phyloP scores from a whole-genome alignment of 2,329 filamentous ascomycete genomes.

The Chaetomium olivaceum region DNA sequence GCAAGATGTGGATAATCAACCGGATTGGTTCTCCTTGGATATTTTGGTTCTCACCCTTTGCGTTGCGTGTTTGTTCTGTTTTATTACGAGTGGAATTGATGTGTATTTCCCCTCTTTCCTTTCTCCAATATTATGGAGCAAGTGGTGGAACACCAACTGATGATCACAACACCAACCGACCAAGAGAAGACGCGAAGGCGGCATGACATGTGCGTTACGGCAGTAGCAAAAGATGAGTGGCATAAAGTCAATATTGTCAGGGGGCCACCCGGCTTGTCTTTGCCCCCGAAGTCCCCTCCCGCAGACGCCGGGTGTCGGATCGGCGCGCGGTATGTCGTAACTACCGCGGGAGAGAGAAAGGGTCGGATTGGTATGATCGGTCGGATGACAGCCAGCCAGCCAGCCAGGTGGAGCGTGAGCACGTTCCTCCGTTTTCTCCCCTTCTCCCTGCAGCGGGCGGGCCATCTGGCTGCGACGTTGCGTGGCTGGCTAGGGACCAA shows the following conservation, averaged over 20 bases:
- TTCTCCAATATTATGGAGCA: not conserved
- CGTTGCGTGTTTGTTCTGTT: not conserved
- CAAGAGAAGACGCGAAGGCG: not conserved
- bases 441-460: too few relatives aligned
- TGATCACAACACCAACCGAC: not conserved
- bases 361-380: not conserved
- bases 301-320: slow-evolving; percentile 14
- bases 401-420: too few relatives aligned
- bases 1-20: slow-evolving; percentile 26
- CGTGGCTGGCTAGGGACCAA: not conserved
- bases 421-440: too few relatives aligned
- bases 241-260: not conserved
- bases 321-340: slow-evolving; percentile 11
- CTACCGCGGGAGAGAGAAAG: not conserved
- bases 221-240: not conserved
- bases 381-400: not conserved
- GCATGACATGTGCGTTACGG: not conserved
- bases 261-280: not conserved
- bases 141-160: not conserved
- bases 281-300: not conserved
- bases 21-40: slow-evolving; percentile 26
- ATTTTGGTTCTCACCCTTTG: not conserved
- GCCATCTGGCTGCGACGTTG: too few relatives aligned
- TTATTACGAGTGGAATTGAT: not conserved
- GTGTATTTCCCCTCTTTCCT: not conserved